Evolutionary conservation across 225 moss, liverwort and hornwort species (phyloP).

Genomic region (Thuidium tamariscinum): DNA sequence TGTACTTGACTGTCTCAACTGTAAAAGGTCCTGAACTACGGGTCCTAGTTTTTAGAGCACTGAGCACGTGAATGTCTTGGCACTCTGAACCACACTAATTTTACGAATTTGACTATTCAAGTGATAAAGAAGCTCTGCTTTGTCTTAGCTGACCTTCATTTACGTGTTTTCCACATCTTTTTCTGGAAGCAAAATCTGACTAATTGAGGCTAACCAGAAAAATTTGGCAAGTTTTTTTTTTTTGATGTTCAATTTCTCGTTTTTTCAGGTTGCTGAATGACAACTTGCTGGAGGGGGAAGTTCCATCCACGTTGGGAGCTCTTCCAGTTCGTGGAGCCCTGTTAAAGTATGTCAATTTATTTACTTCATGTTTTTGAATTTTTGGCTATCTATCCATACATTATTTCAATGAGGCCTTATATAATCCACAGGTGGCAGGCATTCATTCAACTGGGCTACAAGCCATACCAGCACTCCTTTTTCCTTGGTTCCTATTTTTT

Average conservation of each 20-base stretch:
- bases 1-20: neutral
- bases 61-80: neutral
- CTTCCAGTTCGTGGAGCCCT: constrained; percentile 61
- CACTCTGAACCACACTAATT: neutral
- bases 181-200: neutral
- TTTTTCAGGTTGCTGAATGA: constrained; percentile 57
- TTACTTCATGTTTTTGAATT: neutral
- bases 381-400: neutral
- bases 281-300: constrained; percentile 61
- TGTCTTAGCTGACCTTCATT: neutral
- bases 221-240: neutral
- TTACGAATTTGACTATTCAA: neutral
- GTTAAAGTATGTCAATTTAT: constrained; percentile 45
- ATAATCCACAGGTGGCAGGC: neutral
- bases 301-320: constrained; percentile 69
- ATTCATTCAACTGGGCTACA: neutral
- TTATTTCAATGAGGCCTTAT: neutral
- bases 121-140: neutral
- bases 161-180: neutral
- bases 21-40: neutral
- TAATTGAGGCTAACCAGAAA: neutral
- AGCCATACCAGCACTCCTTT: neutral
- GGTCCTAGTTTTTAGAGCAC: neutral
- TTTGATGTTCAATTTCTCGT: neutral
- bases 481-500: neutral